These are phyloP conservation scores for Choricystis sp. DNA, from an alignment of 139 green algal species.

Conservation along the genomic window DNA sequence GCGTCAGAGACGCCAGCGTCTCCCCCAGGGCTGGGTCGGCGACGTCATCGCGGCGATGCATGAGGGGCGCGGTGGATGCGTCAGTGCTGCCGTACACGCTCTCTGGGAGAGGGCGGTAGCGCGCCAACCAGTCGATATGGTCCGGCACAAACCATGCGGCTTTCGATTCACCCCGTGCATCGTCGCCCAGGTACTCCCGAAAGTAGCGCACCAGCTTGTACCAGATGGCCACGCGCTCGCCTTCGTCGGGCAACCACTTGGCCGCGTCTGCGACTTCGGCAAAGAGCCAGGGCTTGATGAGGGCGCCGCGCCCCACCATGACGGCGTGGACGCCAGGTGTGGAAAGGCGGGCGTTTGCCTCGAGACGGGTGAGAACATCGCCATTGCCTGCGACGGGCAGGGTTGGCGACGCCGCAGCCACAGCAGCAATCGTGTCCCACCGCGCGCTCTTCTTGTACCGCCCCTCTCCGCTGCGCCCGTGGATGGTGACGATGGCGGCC, in stretches of 20 bases:
- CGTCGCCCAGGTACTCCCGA: slow-evolving; percentile 66
- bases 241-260: slow-evolving; percentile 30
- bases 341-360: slow-evolving; percentile 20
- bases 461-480: slow-evolving; percentile 71
- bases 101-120: slow-evolving; percentile 34
- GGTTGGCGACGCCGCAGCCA: slow-evolving; percentile 9
- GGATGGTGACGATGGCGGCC: slow-evolving; percentile 57
- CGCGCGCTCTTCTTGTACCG: slow-evolving; percentile 62
- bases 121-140: slow-evolving; percentile 56
- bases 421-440: slow-evolving; percentile 42
- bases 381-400: slow-evolving; percentile 59
- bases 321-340: slow-evolving; percentile 15
- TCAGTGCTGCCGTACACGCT: slow-evolving; percentile 21
- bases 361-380: slow-evolving; percentile 51
- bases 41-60: slow-evolving; percentile 25
- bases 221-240: slow-evolving; percentile 68
- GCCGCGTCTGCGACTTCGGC: slow-evolving; percentile 44
- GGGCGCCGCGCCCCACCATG: slow-evolving; percentile 47
- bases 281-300: slow-evolving; percentile 79
- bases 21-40: slow-evolving; percentile 31
- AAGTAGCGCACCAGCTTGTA: slow-evolving; percentile 36
- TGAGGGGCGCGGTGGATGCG: slow-evolving; percentile 41
- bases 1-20: slow-evolving; percentile 25
- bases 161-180: slow-evolving; percentile 38
- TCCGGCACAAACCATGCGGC: slow-evolving; percentile 74